Evolutionary conservation across 768 basidiomycete genomes (phyloP).

Genomic region (Mycena rosella): DNA sequence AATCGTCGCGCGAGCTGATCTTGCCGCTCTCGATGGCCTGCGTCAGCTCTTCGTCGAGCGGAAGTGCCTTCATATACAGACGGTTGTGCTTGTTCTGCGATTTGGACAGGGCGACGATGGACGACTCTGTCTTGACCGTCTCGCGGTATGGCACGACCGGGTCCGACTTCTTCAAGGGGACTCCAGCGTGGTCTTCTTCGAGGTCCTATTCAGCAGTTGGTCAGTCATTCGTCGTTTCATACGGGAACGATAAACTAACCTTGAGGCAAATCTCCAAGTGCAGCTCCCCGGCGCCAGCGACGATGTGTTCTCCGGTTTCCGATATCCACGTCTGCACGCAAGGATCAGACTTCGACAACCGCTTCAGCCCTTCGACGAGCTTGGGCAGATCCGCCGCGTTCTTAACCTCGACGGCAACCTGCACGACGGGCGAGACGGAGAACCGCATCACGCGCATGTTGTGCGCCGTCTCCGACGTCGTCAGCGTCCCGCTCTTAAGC

Average conservation of each 20-base stretch:
- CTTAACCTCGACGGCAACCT: conserved; percentile 99
- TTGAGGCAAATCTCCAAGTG: conserved; percentile 99
- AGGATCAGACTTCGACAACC: conserved; percentile 99
- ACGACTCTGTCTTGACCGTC: conserved; percentile 96
- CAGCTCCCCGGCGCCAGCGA: conserved; percentile 98
- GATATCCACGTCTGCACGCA: conserved; percentile 96
- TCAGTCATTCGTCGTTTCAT: conserved; percentile 15
- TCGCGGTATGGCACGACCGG: conserved; percentile 98
- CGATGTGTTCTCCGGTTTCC: conserved; percentile 97
- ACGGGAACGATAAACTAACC: conserved; percentile 60
- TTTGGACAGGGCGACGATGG: conserved; percentile 96
- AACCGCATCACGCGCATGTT: conserved; percentile 99
- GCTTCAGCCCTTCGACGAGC: conserved; percentile 99
- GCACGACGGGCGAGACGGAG: conserved; percentile 99
- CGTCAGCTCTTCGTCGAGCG: conserved; percentile 94
- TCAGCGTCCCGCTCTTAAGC: conserved; percentile 98
- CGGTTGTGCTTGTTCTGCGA: conserved; percentile 99
- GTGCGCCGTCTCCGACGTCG: conserved; percentile 97
- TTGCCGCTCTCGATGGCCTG: conserved; percentile 92
- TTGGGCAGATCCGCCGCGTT: conserved; percentile 99
- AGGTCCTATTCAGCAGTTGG: conserved; percentile 74
- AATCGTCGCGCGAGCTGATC: conserved; percentile 94
- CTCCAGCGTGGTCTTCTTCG: conserved; percentile 99
- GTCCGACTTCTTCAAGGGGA: conserved; percentile 98
- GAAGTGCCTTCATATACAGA: conserved; percentile 93